Conservation (phyloP, 2,329 filamentous ascomycete genomes). For the Diaporthe citri region DNA sequence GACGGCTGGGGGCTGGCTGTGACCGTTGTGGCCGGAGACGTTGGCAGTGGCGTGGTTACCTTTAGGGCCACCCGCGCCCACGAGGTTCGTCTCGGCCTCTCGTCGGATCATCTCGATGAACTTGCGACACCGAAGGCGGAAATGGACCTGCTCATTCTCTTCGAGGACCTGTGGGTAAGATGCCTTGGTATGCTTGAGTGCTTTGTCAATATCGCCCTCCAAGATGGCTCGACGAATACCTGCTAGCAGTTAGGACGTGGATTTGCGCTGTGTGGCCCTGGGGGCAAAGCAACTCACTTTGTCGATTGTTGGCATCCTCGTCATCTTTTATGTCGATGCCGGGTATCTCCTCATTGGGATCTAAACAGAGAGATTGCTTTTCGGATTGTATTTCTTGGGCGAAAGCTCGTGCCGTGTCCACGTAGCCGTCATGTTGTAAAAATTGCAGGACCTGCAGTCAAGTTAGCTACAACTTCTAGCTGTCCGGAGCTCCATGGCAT, state of each 20-base stretch:
- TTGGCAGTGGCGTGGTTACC: slow-evolving; percentile 44
- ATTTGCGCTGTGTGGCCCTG: background rate
- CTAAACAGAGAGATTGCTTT: slow-evolving; percentile 75
- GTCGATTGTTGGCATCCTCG: slow-evolving; percentile 85
- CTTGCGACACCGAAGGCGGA: slow-evolving; percentile 88
- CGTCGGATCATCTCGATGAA: slow-evolving; percentile 94
- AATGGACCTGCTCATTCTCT: slow-evolving; percentile 86
- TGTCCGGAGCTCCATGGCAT: slow-evolving; percentile 41
- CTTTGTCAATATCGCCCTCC: slow-evolving; percentile 91
- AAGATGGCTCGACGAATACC: slow-evolving; percentile 89
- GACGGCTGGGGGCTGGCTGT: slow-evolving; percentile 56
- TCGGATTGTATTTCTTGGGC: slow-evolving; percentile 83
- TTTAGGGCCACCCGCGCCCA: slow-evolving; percentile 59
- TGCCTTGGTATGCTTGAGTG: slow-evolving; percentile 82
- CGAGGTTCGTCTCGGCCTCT: slow-evolving; percentile 73
- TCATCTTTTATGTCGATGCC: slow-evolving; percentile 82
- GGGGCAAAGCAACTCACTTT: slow-evolving; percentile 71
- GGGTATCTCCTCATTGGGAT: slow-evolving; percentile 63
- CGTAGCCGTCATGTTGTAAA: slow-evolving; percentile 93
- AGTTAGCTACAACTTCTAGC: slow-evolving; percentile 36
- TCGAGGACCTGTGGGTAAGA: slow-evolving; percentile 86
- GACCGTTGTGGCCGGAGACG: slow-evolving; percentile 51
- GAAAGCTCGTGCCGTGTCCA: slow-evolving; percentile 92
- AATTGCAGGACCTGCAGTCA: slow-evolving; percentile 77
- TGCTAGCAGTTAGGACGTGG: slow-evolving; percentile 53